phyloP scores from a whole-genome alignment of 768 basidiomycete genomes.

The Pleurotus platypus region DNA sequence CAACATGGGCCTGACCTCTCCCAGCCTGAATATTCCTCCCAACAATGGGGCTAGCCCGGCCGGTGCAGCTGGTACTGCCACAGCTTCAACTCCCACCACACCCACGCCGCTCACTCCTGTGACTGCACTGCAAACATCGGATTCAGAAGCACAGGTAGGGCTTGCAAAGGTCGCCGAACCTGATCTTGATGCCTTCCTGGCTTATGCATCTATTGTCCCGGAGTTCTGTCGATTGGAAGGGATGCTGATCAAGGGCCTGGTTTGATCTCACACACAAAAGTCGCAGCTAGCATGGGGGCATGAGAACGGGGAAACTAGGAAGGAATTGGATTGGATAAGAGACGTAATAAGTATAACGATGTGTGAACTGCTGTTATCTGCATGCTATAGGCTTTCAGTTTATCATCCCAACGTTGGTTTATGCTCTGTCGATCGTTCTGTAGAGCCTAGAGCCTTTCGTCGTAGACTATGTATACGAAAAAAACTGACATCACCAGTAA shows the following conservation, averaged over 20 bases:
- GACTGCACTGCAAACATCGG: constrained; percentile 65
- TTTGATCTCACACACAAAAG: constrained; percentile 20
- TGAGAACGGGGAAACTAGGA: background rate
- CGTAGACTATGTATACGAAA: background rate
- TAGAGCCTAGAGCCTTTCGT: background rate
- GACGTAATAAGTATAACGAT: background rate
- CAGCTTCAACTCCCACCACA: constrained; percentile 39
- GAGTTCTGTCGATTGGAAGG: constrained; percentile 80
- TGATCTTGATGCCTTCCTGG: constrained; percentile 81
- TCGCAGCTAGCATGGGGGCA: no score
- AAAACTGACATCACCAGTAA: no score
- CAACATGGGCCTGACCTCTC: constrained; percentile 21
- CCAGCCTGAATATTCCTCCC: constrained; percentile 23
- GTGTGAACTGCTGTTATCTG: constrained; percentile 1
- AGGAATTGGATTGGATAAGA: background rate
- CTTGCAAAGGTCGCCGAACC: constrained; percentile 81
- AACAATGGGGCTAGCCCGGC: constrained; percentile 13
- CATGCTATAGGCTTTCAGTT: background rate
- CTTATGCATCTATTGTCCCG: constrained; percentile 81
- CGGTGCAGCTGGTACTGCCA: constrained; percentile 14
- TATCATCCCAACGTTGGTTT: background rate
- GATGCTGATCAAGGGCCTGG: constrained; percentile 66
- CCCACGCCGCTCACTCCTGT: constrained; percentile 66
- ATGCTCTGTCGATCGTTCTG: background rate
- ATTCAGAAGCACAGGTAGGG: constrained; percentile 72